Evolutionary conservation across 2,329 filamentous ascomycete genomes (phyloP).

Genomic region (Blastomyces emzantsi): DNA sequence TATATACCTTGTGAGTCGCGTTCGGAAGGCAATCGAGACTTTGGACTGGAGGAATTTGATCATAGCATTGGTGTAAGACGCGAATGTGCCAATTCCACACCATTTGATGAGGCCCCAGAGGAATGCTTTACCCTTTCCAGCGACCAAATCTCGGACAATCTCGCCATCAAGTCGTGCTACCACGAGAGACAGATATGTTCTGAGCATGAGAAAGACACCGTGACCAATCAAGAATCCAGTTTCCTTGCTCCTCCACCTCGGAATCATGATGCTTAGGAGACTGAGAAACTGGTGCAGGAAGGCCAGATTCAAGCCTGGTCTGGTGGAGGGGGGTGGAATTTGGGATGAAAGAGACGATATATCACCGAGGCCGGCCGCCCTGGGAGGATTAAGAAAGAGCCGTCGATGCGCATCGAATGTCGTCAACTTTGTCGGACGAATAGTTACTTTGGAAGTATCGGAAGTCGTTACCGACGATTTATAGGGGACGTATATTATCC

Average conservation of each 20-base stretch:
- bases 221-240: constrained; percentile 84
- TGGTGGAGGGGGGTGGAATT: constrained; percentile 81
- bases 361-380: constrained; percentile 67
- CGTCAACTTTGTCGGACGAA: constrained; percentile 78
- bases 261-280: constrained; percentile 95
- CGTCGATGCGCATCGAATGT: constrained; percentile 95
- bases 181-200: constrained; percentile 88
- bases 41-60: constrained; percentile 98
- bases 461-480: constrained; percentile 37
- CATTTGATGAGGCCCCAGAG: constrained; percentile 86
- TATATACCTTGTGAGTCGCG: constrained; percentile 87
- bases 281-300: constrained; percentile 97
- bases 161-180: constrained; percentile 91
- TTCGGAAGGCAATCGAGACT: constrained; percentile 96
- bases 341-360: constrained; percentile 47
- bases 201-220: constrained; percentile 75
- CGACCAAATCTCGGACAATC: constrained; percentile 93
- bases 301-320: constrained; percentile 87
- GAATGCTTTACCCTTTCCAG: constrained; percentile 81
- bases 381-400: constrained; percentile 82
- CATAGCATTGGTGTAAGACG: constrained; percentile 96
- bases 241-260: constrained; percentile 91
- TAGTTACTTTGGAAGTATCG: constrained; percentile 83
- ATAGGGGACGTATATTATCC: constrained; percentile 92
- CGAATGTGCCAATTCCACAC: constrained; percentile 87